Base-by-base conservation (phyloP, 169 alveolate species). In the Neospora caninum region DNA sequence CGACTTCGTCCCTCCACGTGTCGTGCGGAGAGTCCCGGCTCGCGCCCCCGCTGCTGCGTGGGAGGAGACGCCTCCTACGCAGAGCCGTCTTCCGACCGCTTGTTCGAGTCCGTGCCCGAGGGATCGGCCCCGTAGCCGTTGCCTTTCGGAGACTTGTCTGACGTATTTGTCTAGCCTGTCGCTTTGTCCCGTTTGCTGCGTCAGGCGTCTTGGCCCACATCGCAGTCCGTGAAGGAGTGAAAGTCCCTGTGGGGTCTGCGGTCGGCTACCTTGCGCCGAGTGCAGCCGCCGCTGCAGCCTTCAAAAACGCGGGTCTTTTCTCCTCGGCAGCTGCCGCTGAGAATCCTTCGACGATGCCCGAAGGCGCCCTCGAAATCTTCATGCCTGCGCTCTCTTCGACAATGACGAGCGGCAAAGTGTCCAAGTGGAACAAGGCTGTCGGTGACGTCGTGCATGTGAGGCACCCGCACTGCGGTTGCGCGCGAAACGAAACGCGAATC, bases 381-480 rank as follows among this genome's bases (percentile, higher is more conserved):
- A 94, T 96, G 97, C 97, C 97, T 36, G 96, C 97, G 0, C 86
- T 96, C 41, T 94, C 96, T 43, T 94, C 96, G 80, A 95, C 97
- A 27, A 95, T 96, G 97, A 93, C 96, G 0, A 42, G 91, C 36
- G 97, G 96, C 82, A 98, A 97, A 87, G 94, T 97, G 41, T 95
- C 96, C 93, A 96, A 96, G 93, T 95, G 98, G 97, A 95, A 95
- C 88, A 95, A 95, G 94, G 86, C 88, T 54, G 86, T 93, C 53
- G 97, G 96, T 34, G 98, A 96, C 31, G 83, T 80, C 38, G 93
- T 92, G n/a, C 84, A 95, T 38, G 97, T 96, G 80, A 42, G 96
- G 2, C 20, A 20, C 4, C 58, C 58, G 58, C 4, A 13, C 58
- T n/a, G n/a, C n/a, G n/a, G n/a, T n/a, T n/a, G n/a, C n/a, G n/a